These are phyloP conservation scores for Suillus ampliporus DNA, from an alignment of 768 basidiomycete genomes.

Conservation along the genomic window DNA sequence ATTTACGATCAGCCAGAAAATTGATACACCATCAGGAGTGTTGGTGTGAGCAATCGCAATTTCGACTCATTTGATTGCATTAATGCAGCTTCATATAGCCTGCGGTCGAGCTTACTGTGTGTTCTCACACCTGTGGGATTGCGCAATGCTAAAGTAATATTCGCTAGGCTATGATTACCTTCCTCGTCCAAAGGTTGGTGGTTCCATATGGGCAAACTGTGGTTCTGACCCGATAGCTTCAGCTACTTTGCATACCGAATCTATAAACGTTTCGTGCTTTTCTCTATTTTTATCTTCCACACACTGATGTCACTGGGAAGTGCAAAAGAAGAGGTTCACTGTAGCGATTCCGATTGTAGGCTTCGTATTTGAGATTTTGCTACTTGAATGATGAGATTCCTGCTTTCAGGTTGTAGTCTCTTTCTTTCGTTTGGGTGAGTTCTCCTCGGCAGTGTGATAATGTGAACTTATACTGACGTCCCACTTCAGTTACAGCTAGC, in stretches of 20 bases:
- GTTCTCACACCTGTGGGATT: background rate
- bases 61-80: background rate
- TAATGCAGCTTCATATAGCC: constrained; percentile 18
- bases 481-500: constrained; percentile 23
- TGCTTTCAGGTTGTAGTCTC: constrained; percentile 20
- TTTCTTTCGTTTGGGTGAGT: constrained; percentile 26
- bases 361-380: background rate
- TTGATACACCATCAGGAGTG: constrained; percentile 21
- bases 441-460: background rate
- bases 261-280: constrained; percentile 21
- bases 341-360: constrained; percentile 26
- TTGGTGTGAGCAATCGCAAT: constrained; percentile 23
- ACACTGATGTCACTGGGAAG: constrained; percentile 10
- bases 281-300: background rate
- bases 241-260: constrained; percentile 34
- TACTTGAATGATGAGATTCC: background rate
- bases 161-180: constrained; percentile 30
- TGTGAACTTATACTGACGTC: background rate
- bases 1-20: background rate
- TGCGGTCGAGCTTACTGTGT: constrained; percentile 27
- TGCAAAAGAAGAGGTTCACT: constrained; percentile 17
- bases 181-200: constrained; percentile 28
- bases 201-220: background rate
- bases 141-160: constrained; percentile 1
- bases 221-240: constrained; percentile 1